These are phyloP conservation scores for Cladophialophora exuberans DNA, from an alignment of 2,329 filamentous ascomycete species.

Conservation along the genomic window DNA sequence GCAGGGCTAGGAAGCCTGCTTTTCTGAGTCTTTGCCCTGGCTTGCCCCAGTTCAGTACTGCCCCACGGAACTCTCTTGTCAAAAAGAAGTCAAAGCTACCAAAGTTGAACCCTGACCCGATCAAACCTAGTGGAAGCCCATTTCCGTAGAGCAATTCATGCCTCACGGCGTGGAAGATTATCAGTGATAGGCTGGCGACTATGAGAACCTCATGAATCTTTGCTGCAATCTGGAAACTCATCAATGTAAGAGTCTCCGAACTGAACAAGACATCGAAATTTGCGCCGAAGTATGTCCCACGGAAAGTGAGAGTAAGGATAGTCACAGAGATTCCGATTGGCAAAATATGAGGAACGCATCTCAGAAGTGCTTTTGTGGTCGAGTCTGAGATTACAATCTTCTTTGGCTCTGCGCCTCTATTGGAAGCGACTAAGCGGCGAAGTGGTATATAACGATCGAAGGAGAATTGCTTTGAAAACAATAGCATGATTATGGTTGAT, in stretches of 20 bases:
- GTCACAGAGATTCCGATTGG: constrained; percentile 6
- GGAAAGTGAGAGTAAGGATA: constrained; percentile 8
- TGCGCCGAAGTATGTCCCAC: constrained; percentile 11
- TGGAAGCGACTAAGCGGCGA: background rate
- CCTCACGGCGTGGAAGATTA: constrained; percentile 21
- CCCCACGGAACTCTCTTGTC: constrained; percentile 21
- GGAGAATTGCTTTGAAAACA: background rate
- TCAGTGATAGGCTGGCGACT: constrained; percentile 21
- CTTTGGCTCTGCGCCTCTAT: constrained; percentile 3
- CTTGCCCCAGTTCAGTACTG: background rate
- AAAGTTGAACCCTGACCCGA: constrained; percentile 25
- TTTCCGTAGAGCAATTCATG: constrained; percentile 18
- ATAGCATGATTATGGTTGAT: too few species aligned
- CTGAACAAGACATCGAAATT: too few species aligned
- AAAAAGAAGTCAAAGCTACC: constrained; percentile 19
- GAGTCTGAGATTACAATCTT: constrained; percentile 16
- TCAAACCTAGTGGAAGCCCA: constrained; percentile 28
- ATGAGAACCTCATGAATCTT: constrained; percentile 26
- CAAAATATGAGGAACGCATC: constrained; percentile 11
- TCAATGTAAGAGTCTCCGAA: constrained; percentile 13
- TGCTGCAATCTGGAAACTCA: constrained; percentile 23
- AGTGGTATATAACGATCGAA: background rate
- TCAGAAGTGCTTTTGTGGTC: background rate
- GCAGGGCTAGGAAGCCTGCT: constrained; percentile 1
- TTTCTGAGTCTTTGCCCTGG: constrained; percentile 5